Conservation (phyloP, 1,284 basidiomycete species). For the Puccinia triticina region DNA sequence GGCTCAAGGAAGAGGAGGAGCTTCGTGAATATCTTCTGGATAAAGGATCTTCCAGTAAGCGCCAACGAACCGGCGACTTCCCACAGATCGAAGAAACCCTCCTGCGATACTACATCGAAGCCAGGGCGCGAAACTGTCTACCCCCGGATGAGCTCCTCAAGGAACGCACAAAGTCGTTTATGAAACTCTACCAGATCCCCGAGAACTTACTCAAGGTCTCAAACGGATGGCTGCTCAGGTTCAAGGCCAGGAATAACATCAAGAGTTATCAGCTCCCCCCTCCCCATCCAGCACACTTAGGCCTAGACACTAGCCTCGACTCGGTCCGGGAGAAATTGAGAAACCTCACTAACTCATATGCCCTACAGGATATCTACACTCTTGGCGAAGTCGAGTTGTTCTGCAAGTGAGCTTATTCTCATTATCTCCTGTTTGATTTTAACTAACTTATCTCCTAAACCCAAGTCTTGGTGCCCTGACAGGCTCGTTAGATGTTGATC, state of each 20-base stretch:
- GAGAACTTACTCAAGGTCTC: constrained; percentile 26
- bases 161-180: constrained; percentile 40
- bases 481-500: constrained; percentile 22
- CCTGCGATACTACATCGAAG: constrained; percentile 41
- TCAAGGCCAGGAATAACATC: constrained; percentile 41
- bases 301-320: not conserved
- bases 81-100: constrained; percentile 41
- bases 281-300: not conserved
- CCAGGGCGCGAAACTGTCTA: constrained; percentile 5
- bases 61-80: constrained; percentile 42
- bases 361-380: constrained; percentile 37
- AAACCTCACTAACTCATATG: constrained; percentile 26
- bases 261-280: constrained; percentile 31
- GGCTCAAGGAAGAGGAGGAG: constrained; percentile 47
- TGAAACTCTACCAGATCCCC: constrained; percentile 34
- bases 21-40: constrained; percentile 41
- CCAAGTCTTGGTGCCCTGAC: constrained; percentile 38
- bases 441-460: not conserved
- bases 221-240: constrained; percentile 33
- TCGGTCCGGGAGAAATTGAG: constrained; percentile 7
- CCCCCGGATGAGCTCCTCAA: constrained; percentile 40
- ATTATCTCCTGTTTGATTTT: not conserved
- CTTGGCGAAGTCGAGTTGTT: constrained; percentile 33
- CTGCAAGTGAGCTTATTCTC: constrained; percentile 9
- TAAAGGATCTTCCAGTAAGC: constrained; percentile 45